Percentiles rank a stretch among this genome's conserved stretches.
phyloP scores from a whole-genome alignment of 331 rosid genomes.

The Stylosanthes scabra region DNA sequence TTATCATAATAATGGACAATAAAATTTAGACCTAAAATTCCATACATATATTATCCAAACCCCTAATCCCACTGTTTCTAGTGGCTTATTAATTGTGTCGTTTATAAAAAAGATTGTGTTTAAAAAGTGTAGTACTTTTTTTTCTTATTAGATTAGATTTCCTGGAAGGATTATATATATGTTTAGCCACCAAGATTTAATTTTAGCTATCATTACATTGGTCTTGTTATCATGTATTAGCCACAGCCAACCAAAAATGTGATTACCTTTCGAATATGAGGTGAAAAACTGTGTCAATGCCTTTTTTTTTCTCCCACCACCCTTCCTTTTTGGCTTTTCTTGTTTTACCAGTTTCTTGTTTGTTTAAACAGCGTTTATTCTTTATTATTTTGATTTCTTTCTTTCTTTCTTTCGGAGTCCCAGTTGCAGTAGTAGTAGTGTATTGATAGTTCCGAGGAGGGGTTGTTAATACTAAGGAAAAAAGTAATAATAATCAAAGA shows the following conservation, averaged over 20 bases:
- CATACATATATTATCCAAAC: no score
- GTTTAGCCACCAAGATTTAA: conserved; percentile 50
- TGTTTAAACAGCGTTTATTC: neutral
- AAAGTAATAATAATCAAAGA: conserved; percentile 32
- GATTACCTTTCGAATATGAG: conserved; percentile 37
- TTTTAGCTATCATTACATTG: conserved; percentile 39
- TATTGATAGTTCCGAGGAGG: conserved; percentile 64
- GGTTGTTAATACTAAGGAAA: conserved; percentile 7
- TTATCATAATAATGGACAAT: no score
- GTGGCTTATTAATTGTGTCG: neutral
- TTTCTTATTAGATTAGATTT: conserved; percentile 7
- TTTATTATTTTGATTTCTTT: neutral
- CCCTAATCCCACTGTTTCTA: no score
- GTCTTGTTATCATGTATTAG: neutral
- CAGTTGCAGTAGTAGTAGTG: conserved; percentile 1
- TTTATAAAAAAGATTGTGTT: neutral
- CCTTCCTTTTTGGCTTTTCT: conserved; percentile 16
- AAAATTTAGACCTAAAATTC: no score
- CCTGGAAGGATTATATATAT: conserved; percentile 23
- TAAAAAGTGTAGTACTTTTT: conserved; percentile 3
- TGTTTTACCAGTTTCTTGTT: neutral
- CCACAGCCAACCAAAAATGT: conserved; percentile 3
- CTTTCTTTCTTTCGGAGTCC: conserved; percentile 26
- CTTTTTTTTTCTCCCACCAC: neutral
- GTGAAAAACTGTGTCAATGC: conserved; percentile 15